Base-by-base conservation (phyloP, 2,329 filamentous ascomycete genomes). In the Aspergillus fischeri region DNA sequence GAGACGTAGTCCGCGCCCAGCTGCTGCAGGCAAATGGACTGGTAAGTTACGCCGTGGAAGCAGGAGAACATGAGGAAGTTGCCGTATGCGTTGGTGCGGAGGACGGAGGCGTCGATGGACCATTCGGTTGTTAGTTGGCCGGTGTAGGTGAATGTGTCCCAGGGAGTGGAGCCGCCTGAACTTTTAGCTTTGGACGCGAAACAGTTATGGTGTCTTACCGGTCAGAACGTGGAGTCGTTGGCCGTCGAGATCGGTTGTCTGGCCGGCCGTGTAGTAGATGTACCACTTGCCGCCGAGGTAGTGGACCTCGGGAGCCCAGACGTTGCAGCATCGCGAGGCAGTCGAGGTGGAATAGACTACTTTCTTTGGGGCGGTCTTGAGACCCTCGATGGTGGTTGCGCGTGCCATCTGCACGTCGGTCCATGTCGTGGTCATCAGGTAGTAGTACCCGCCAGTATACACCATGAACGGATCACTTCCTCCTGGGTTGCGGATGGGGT, bases 261-360 rank as follows among this genome's bases (percentile, higher is more conserved):
- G 73, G 0, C 81, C 81, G 1, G 81, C 80, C 0, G 81, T 81
- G 65, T 84, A 85, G 70, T 85, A 85, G 42, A 85, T 77, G 56
- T 82, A 84, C 82, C 82, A 80, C 35, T 65, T 63, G 47, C 70
- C 71, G n/a, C 78, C 74, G 7, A 84, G 65, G 55, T 78, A 79
- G 63, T 84, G 82, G 0, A 83, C 70, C 62, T 84, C 82, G 0
- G 82, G 83, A 0, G 83, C 82, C 83, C 83, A 86, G 41, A 85
- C 77, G 54, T 83, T 83, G 66, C 80, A 81, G 67, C 79, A 81
- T 17, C 80, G 73, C 3, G 71, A 72, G 1, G 81, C 65, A 17
- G 76, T 77, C 4, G 67, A 70, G 55, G 81, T 79, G 0, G 74
- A 76, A 72, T 80, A 85, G 28, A 85, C 79, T 2, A 66, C 69